A percentile compares a stretch with the other conserved stretches of the same genome.
Evolutionary conservation across 805 yeast species (phyloP).

Genomic region (Candida multigemmis): DNA sequence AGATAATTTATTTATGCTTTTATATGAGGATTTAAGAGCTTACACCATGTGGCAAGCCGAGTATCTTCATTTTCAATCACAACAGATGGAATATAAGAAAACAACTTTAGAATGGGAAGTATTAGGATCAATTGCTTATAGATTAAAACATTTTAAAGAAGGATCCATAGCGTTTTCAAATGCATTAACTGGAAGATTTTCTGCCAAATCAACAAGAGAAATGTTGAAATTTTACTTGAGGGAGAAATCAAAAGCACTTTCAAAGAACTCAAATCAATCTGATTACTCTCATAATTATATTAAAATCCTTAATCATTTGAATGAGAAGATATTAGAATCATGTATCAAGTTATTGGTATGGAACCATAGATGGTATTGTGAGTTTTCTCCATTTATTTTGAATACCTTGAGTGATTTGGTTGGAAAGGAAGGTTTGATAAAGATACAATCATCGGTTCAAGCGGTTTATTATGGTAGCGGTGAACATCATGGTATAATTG

Average conservation of each 20-base stretch:
- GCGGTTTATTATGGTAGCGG: conserved; percentile 45
- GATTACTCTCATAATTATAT: conserved; percentile 18
- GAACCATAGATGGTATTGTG: conserved; percentile 97
- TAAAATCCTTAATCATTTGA: conserved; percentile 33
- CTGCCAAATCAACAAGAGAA: conserved; percentile 70
- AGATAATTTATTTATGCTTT: conserved; percentile 58
- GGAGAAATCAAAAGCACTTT: conserved; percentile 33
- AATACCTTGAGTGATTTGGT: conserved; percentile 51
- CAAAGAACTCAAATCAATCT: conserved; percentile 13
- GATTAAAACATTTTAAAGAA: conserved; percentile 80
- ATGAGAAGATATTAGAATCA: conserved; percentile 55
- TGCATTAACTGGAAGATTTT: conserved; percentile 67
- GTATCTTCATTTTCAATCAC: conserved; percentile 79
- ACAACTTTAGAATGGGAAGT: conserved; percentile 88
- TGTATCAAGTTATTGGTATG: conserved; percentile 83
- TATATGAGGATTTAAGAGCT: conserved; percentile 66
- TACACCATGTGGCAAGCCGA: conserved; percentile 95
- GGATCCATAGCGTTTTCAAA: conserved; percentile 77
- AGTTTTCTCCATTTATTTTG: conserved; percentile 68
- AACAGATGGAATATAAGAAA: conserved; percentile 70
- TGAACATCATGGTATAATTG: conserved; percentile 47
- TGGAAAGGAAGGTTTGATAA: conserved; percentile 69
- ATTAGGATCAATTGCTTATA: conserved; percentile 74
- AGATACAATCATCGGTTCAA: conserved; percentile 61
- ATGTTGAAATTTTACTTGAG: conserved; percentile 55